Evolutionary conservation across 805 yeast species (phyloP), one percentile per base, ranked within the genome.

Genomic region (Wickerhamomyces strasburgensis): DNA sequence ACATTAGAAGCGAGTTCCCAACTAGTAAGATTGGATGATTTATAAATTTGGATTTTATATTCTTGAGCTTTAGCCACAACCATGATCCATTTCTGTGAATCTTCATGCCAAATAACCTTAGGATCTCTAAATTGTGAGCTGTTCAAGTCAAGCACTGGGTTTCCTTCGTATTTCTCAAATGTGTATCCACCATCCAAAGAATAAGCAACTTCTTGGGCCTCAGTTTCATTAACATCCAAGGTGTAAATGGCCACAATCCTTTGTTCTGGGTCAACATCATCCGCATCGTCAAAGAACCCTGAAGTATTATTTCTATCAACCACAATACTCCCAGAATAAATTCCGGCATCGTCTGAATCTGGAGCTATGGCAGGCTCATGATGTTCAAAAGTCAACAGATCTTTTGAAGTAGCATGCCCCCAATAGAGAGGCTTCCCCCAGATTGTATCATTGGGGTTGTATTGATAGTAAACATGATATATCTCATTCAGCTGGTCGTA

Each of bases 361-460:
- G 61, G 57, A 6, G 40, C 46, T n/a, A 64, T 31, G 4, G 68
- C 69, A 33, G 53, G 37, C 5, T 51, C 58, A 36, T 56, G 51
- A 30, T 61, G 54, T 9, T 51, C 43, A 70, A 70, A 65, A 29
- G 42, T 42, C 6, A 51, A 35, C 39, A 62, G 46, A 43, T 65
- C 66, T 5, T 52, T 40, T 11, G 67, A 60, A 10, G 60, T 55
- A 11, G 68, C 61, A 40, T 66, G 72, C 8, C 72, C 72, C 72
- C 72, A 66, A 40, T 51, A 58, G 33, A 61, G 38, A 16, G 64
- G 67, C 23, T 44, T 40, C 1, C 58, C 67, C 56, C 66, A 60
- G 4, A 50, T 46, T 5, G 57, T 51, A 11, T 37, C 58, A 30
- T 57, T 47, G 3, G 69, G 69, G 39, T 62, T 59, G 49, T 53